Percentiles rank a stretch among this genome's conserved stretches.
Conservation (phyloP, 805 yeast genomes). For the Candida nemodendra region DNA sequence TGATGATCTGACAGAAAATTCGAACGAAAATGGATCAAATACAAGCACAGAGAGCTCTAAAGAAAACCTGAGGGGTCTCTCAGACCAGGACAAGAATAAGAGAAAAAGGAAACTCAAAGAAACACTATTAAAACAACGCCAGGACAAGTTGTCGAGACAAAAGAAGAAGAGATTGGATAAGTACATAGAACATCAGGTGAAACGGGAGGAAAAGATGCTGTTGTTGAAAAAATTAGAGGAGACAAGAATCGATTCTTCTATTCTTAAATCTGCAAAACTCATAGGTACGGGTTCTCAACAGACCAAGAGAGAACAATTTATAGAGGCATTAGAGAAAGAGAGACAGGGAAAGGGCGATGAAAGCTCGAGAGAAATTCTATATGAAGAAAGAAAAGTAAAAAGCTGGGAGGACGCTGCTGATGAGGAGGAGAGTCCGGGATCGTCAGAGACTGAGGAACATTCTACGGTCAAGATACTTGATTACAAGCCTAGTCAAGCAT, state of each 20-base stretch:
- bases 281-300: slow-evolving; percentile 66
- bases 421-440: slow-evolving; percentile 21
- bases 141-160: slow-evolving; percentile 68
- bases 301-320: slow-evolving; percentile 65
- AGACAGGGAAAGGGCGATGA: slow-evolving; percentile 69
- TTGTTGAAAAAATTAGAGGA: slow-evolving; percentile 69
- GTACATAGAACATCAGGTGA: slow-evolving; percentile 86
- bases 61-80: slow-evolving; percentile 46
- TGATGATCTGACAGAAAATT: background rate
- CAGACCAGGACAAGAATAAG: slow-evolving; percentile 58
- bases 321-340: slow-evolving; percentile 75
- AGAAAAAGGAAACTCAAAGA: slow-evolving; percentile 65
- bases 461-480: slow-evolving; percentile 58
- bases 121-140: slow-evolving; percentile 53
- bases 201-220: slow-evolving; percentile 81
- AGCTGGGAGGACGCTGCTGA: slow-evolving; percentile 53
- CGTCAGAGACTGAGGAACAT: slow-evolving; percentile 15
- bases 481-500: slow-evolving; percentile 56
- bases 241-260: slow-evolving; percentile 66
- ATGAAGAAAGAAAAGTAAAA: slow-evolving; percentile 64
- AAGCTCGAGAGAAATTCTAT: slow-evolving; percentile 56
- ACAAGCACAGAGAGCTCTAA: background rate
- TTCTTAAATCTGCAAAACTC: slow-evolving; percentile 68
- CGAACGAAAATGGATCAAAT: background rate
- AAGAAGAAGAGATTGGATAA: slow-evolving; percentile 83